These are phyloP conservation scores for Amanita rubescens DNA, from an alignment of 768 basidiomycete genomes.

Conservation along the genomic window DNA sequence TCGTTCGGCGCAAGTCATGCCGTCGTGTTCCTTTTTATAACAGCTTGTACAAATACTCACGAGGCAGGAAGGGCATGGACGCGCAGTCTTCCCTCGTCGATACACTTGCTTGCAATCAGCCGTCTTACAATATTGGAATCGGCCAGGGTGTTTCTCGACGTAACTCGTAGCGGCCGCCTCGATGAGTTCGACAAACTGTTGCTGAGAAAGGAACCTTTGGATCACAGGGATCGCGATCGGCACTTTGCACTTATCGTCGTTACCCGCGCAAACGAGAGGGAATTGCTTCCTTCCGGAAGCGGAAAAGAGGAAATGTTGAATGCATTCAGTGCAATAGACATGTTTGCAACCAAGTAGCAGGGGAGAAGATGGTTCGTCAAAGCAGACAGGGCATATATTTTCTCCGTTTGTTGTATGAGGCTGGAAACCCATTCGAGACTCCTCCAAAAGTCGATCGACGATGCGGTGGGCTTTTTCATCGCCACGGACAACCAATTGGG, in stretches of 20 bases:
- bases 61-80: too few relatives aligned
- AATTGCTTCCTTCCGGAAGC: slow-evolving; percentile 1
- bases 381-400: not conserved
- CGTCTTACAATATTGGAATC: too few relatives aligned
- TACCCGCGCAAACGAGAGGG: too few relatives aligned
- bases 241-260: not conserved
- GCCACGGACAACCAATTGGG: slow-evolving; percentile 43
- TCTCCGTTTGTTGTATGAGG: not conserved
- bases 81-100: too few relatives aligned
- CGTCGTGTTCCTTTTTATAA: too few relatives aligned
- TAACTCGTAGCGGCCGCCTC: slow-evolving; percentile 38
- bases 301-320: not conserved
- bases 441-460: slow-evolving; percentile 35
- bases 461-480: slow-evolving; percentile 42
- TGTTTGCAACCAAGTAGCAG: slow-evolving; percentile 2
- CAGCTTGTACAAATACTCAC: too few relatives aligned
- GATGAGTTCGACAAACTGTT: slow-evolving; percentile 33
- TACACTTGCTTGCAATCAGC: too few relatives aligned
- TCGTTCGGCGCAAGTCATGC: too few relatives aligned
- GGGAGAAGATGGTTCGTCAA: too few relatives aligned
- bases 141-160: too few relatives aligned
- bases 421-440: slow-evolving; percentile 19
- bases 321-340: not conserved
- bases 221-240: slow-evolving; percentile 34
- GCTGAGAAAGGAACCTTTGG: slow-evolving; percentile 29